Percentiles rank a stretch among this genome's conserved stretches.
phyloP scores from a whole-genome alignment of 345 rosid genomes.

The Pistacia vera region DNA sequence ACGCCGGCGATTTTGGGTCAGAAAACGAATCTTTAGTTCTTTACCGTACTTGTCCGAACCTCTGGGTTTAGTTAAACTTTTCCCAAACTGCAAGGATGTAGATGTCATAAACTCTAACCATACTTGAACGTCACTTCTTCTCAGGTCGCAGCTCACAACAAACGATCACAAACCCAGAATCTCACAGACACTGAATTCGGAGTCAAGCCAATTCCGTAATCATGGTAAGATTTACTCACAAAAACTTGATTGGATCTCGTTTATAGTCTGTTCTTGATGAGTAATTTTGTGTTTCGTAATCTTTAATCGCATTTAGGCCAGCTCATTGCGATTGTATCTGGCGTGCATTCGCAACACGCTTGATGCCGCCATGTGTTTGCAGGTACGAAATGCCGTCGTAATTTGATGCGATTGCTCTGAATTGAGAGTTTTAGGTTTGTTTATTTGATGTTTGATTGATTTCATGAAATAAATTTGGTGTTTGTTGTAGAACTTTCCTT shows the following conservation, averaged over 20 bases:
- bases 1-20: too few species aligned
- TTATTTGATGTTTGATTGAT: conserved; percentile 20
- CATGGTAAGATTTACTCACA: neutral
- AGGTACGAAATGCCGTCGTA: conserved; percentile 38
- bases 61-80: too few species aligned
- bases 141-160: too few species aligned
- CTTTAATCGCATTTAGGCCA: conserved; percentile 47
- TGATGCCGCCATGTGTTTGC: conserved; percentile 95
- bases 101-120: too few species aligned
- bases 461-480: neutral
- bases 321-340: conserved; percentile 70
- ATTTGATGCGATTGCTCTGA: neutral
- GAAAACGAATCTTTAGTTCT: too few species aligned
- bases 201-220: neutral
- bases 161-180: neutral
- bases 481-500: conserved; percentile 84
- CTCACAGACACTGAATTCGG: too few species aligned
- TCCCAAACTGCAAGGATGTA: too few species aligned
- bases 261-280: neutral
- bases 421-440: conserved; percentile 10
- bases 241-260: neutral
- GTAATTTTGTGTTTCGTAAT: conserved; percentile 3
- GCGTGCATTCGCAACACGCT: conserved; percentile 89
- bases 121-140: neutral
- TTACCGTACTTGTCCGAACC: too few species aligned